Conservation (phyloP, 2,329 filamentous ascomycete genomes). For the Magnaporthiopsis incrustans region DNA sequence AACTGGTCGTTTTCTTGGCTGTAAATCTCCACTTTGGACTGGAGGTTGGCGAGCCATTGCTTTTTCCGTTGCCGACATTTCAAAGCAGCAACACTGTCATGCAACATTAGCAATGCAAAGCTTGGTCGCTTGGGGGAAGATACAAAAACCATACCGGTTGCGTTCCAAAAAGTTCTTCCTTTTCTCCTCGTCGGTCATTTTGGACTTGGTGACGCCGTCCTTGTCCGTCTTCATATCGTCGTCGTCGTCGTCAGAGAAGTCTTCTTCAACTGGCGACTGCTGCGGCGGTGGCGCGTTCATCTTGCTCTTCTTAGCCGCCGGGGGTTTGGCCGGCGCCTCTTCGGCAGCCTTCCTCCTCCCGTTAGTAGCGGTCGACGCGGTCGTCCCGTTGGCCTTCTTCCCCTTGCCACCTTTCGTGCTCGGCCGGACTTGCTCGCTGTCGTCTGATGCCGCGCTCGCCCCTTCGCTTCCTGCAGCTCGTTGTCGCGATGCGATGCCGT, state of each 20-base stretch:
- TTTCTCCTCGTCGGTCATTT: slow-evolving; percentile 99
- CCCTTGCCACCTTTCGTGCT: slow-evolving; percentile 53
- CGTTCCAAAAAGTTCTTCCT: slow-evolving; percentile 95
- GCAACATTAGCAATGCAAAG: slow-evolving; percentile 15
- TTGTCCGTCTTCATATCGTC: slow-evolving; percentile 45
- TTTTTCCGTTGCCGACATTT: slow-evolving; percentile 98
- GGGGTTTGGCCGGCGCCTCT: slow-evolving; percentile 51
- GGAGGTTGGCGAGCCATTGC: slow-evolving; percentile 93
- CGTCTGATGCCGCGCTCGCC: slow-evolving; percentile 64
- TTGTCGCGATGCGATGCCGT: background rate
- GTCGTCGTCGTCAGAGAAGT: slow-evolving; percentile 37
- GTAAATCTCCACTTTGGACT: slow-evolving; percentile 90
- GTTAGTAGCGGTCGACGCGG: slow-evolving; percentile 36
- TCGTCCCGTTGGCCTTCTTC: slow-evolving; percentile 51
- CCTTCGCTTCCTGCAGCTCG: slow-evolving; percentile 4
- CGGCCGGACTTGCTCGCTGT: slow-evolving; percentile 60
- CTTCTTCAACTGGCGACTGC: slow-evolving; percentile 11
- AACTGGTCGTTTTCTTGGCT: slow-evolving; percentile 86
- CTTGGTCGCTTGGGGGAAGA: background rate
- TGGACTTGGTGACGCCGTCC: slow-evolving; percentile 54
- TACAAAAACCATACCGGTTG: slow-evolving; percentile 57
- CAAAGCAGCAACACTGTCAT: slow-evolving; percentile 77
- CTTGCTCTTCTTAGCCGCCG: slow-evolving; percentile 65
- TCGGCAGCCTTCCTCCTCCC: slow-evolving; percentile 71
- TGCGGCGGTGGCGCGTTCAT: slow-evolving; percentile 25